Evolutionary conservation across 2,329 filamentous ascomycete genomes (phyloP), one percentile per base, ranked within the genome.

Genomic region (Colletotrichum zoysiae): DNA sequence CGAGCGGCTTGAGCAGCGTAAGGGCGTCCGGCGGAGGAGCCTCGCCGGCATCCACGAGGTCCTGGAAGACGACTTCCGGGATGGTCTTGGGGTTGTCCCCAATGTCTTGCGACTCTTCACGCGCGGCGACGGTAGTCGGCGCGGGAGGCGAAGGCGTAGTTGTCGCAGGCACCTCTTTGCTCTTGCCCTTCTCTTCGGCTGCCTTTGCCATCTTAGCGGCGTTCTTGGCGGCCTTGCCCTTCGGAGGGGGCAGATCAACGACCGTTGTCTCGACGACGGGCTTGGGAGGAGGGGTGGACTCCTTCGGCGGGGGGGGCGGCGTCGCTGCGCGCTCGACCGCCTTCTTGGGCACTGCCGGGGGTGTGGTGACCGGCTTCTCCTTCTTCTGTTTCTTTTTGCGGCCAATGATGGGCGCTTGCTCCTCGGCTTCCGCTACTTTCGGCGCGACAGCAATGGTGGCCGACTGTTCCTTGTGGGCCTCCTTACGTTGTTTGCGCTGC

Each of bases 381-480:
- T 94, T 95, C 85, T 93, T 95, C 79, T 93, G 89, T 83, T 95
- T 96, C 85, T 94, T 95, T 85, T 95, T 95, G 64, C 93, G 89
- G 44, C 92, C 92, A 60, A 94, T 80, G 51, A 97, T 92, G 0
- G 94, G 93, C 9, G 90, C 93, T 75, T 89, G 87, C 74, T 89
- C 87, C 63, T 88, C 85, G 16, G 85, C 80, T 70, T 91, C 90
- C 18, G 82, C 90, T 16, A 82, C 77, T 60, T 86, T 85, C 74
- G 87, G 77, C 0, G 82, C 76, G 73, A 89, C 88, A 3, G 81
- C 82, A 71, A 90, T 86, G 44, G 86, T 79, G 23, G 85, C 86
- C 3, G 86, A 87, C 67, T 92, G 90, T 76, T 91, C 89, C 77
- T 90, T 92, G 71, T 89, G 84, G 23, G 87, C 88, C 74, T 92